These are phyloP conservation scores for Teratosphaeria pseudoeucalypti DNA, from an alignment of 2,329 filamentous ascomycete genomes.

Conservation along the genomic window DNA sequence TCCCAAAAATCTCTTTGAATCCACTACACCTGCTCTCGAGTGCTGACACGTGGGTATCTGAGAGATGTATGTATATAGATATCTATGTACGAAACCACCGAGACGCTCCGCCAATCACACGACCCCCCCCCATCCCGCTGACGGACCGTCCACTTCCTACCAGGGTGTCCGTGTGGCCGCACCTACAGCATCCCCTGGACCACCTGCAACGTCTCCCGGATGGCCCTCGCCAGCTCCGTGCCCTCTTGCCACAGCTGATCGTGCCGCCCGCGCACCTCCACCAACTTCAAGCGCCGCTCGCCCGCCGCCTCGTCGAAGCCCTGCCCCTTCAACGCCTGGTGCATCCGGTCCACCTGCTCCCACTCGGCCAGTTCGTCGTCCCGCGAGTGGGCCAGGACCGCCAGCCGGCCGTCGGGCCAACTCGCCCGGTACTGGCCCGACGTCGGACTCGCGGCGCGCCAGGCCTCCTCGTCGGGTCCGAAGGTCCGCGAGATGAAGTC, in stretches of 20 bases:
- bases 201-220: slow-evolving; percentile 15
- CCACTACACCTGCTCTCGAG: too few species aligned
- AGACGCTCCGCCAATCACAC: too few species aligned
- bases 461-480: slow-evolving; percentile 39
- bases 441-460: slow-evolving; percentile 47
- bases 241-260: slow-evolving; percentile 56
- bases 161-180: too few species aligned
- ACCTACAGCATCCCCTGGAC: not conserved
- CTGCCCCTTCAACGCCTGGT: slow-evolving; percentile 35
- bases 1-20: too few species aligned
- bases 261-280: slow-evolving; percentile 49
- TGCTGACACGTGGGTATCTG: not conserved
- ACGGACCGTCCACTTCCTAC: too few species aligned
- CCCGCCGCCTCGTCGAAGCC: slow-evolving; percentile 27
- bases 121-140: too few species aligned
- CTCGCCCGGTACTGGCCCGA: slow-evolving; percentile 30
- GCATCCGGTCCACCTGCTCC: slow-evolving; percentile 51
- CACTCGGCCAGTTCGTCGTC: slow-evolving; percentile 42
- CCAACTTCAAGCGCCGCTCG: slow-evolving; percentile 26
- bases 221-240: slow-evolving; percentile 40
- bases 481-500: slow-evolving; percentile 53
- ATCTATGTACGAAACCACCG: too few species aligned
- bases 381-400: slow-evolving; percentile 37
- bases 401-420: slow-evolving; percentile 30
- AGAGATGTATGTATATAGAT: too few species aligned